Conservation (phyloP, 768 basidiomycete genomes). For the Phaeolepiota aurea region DNA sequence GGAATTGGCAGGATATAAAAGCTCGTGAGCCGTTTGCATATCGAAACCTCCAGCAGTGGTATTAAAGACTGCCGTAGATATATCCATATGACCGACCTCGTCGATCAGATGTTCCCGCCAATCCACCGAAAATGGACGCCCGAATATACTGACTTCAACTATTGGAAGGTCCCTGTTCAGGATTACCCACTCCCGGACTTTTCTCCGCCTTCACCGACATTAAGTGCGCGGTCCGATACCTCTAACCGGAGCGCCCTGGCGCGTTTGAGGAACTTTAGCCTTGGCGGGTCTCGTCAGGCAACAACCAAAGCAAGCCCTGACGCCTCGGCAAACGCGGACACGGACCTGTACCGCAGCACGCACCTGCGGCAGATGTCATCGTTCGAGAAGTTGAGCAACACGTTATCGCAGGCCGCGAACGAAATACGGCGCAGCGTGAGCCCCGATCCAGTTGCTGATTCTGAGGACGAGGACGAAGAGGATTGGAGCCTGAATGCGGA, state of each 20-base stretch:
- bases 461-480: slow-evolving; percentile 44
- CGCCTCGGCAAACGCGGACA: slow-evolving; percentile 6
- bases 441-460: slow-evolving; percentile 44
- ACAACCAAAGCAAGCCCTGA: neutral
- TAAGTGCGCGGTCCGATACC: slow-evolving; percentile 89
- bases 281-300: slow-evolving; percentile 35
- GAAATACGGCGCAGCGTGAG: slow-evolving; percentile 38
- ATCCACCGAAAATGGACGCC: slow-evolving; percentile 83
- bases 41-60: neutral
- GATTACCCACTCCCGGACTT: slow-evolving; percentile 76
- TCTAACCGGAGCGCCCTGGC: slow-evolving; percentile 67
- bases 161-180: slow-evolving; percentile 78
- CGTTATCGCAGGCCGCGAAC: slow-evolving; percentile 33
- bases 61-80: slow-evolving; percentile 56
- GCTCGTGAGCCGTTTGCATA: slow-evolving; percentile 51
- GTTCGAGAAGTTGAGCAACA: slow-evolving; percentile 60
- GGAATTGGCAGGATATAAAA: slow-evolving; percentile 96
- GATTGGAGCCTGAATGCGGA: slow-evolving; percentile 30
- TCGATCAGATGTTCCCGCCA: slow-evolving; percentile 98
- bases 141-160: slow-evolving; percentile 96
- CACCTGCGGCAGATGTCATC: slow-evolving; percentile 70
- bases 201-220: slow-evolving; percentile 82
- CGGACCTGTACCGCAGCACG: slow-evolving; percentile 22
- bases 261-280: slow-evolving; percentile 69
- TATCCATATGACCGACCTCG: slow-evolving; percentile 98